A percentile compares a stretch with the other conserved stretches of the same genome.
These are phyloP conservation scores for Corylus heterophylla DNA, from an alignment of 306 rosid genomes.

Conservation along the genomic window DNA sequence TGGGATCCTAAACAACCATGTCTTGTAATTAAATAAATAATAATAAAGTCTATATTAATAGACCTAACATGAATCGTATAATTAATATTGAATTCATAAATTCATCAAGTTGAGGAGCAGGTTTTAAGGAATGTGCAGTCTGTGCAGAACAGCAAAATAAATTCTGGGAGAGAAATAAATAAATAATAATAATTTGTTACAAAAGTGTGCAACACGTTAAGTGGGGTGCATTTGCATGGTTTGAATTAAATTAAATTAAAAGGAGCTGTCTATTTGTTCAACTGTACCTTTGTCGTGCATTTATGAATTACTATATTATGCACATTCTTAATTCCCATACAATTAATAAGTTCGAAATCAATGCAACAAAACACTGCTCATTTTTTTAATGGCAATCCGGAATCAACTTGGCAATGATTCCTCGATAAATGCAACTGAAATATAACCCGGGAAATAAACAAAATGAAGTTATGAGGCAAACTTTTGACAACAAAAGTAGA, in stretches of 20 bases:
- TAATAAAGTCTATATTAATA: background rate
- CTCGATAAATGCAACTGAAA: background rate
- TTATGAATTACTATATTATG: background rate
- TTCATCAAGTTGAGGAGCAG: slow-evolving; percentile 1
- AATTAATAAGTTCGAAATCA: background rate
- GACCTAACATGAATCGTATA: background rate
- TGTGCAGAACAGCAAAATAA: background rate
- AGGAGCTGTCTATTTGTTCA: background rate
- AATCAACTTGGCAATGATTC: background rate
- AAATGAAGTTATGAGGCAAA: background rate
- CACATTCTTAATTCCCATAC: background rate
- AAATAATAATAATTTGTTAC: too few relatives aligned
- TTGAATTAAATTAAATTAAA: background rate
- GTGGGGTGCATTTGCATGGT: background rate
- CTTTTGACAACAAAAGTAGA: background rate
- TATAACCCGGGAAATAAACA: background rate
- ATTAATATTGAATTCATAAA: background rate
- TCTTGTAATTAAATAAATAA: too few relatives aligned
- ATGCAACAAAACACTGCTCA: background rate
- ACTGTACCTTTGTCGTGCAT: background rate
- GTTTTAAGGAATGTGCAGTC: background rate
- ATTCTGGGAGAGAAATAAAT: background rate
- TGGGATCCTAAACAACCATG: too few relatives aligned
- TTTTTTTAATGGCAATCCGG: background rate
- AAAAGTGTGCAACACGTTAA: background rate